These are phyloP conservation scores for Globisporangium mamillatum DNA, from an alignment of 352 stramenopile species.

Conservation along the genomic window DNA sequence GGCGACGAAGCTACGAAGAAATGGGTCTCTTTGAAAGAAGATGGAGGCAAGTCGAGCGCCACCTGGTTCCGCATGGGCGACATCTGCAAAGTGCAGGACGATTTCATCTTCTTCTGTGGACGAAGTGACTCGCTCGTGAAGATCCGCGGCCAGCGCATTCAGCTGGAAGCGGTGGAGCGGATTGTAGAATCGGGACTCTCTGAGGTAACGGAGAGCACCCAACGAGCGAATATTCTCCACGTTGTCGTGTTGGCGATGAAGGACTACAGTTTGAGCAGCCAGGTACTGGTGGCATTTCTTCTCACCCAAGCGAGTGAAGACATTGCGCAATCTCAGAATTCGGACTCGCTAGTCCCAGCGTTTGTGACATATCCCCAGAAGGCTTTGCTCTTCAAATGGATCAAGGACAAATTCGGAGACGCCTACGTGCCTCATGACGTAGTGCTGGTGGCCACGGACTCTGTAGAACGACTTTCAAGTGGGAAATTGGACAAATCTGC, in stretches of 20 bases:
- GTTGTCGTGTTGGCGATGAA: constrained; percentile 6
- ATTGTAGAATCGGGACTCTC: constrained; percentile 17
- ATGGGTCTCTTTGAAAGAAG: background rate
- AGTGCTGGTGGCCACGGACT: constrained; percentile 11
- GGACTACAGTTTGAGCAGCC: constrained; percentile 8
- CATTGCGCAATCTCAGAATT: background rate
- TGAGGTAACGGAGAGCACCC: constrained; percentile 10
- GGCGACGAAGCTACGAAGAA: background rate
- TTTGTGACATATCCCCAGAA: constrained; percentile 14
- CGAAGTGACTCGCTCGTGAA: constrained; percentile 52
- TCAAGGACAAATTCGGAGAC: constrained; percentile 28
- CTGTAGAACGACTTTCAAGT: constrained; percentile 27
- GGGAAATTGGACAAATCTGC: constrained; percentile 41
- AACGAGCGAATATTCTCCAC: background rate
- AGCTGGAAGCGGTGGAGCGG: constrained; percentile 49
- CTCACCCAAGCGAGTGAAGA: background rate
- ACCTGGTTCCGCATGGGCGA: constrained; percentile 44
- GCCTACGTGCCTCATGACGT: constrained; percentile 31
- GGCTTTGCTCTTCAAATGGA: constrained; percentile 25
- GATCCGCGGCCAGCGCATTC: constrained; percentile 46
- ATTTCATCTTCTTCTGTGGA: constrained; percentile 38
- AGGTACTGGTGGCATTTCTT: constrained; percentile 12
- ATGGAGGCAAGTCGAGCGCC: background rate
- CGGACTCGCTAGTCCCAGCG: background rate
- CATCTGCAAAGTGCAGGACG: constrained; percentile 30